Base-by-base conservation (phyloP, 192 early-diverging fungal genomes). In the Linnemannia schmuckeri region DNA sequence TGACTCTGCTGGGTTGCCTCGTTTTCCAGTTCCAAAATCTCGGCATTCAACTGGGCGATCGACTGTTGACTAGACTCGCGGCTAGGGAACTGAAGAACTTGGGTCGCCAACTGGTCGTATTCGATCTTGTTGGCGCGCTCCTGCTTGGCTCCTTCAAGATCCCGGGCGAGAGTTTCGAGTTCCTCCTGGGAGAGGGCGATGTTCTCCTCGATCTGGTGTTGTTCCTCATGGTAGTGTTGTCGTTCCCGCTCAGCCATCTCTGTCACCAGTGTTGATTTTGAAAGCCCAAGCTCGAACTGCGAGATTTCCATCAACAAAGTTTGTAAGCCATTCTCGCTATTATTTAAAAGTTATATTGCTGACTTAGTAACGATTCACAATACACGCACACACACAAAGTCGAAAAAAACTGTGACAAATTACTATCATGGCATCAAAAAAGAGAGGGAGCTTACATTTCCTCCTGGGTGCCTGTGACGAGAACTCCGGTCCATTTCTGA, bases 191-290 rank as follows among this genome's bases (percentile, higher is more conserved):
- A 77, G 10, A 30, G 8, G 9, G 47, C 22, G 24, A 86, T 77
- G 27, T 27, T 86, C 30, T 35, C 54, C 15, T 77, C 78, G 44
- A 79, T 86, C 37, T 41, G 35, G 17, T 77, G 70, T 73, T 77
- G 84, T 73, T 86, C 84, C 35, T 81, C 63, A 2, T 77, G 70
- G 61, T 86, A 86, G 33, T 77, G 57, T 47, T 70, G 69, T 20
- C 75, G 70, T 33, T 86, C 84, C 55, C 84, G 78, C 35, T 81
- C 75, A 1, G 84, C 79, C 84, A 86, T 86, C 27, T 86, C 84
- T 17, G 61, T 49, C 37, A 86, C 75, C 22, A 86, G 63, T 47
- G 77, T 77, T 44, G 84, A 66, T 68, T 79, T 80, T 20, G 84
- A 75, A 9, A 86, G 75, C 7, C 63, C 46, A 30, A 86, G 68